A percentile compares a stretch with the other conserved stretches of the same genome.
These are phyloP conservation scores for Betula pendula DNA, from an alignment of 306 rosid species.

Conservation along the genomic window DNA sequence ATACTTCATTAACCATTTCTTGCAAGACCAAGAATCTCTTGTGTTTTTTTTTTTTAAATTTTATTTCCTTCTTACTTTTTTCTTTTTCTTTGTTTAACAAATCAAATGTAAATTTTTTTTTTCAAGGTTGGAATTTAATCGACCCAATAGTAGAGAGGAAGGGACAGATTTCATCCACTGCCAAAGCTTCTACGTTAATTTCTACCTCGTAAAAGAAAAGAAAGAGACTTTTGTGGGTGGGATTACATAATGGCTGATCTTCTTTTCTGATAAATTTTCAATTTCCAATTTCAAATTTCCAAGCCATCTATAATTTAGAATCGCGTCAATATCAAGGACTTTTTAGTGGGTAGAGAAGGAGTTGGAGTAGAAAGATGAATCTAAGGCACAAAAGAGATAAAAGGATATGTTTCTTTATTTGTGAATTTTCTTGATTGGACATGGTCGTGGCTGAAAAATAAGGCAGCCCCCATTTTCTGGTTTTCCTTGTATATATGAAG, in stretches of 20 bases:
- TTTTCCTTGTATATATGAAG: background rate
- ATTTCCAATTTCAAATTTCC: background rate
- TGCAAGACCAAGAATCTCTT: slow-evolving; percentile 36
- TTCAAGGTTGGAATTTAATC: slow-evolving; percentile 6
- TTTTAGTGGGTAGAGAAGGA: slow-evolving; percentile 2
- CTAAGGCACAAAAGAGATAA: background rate
- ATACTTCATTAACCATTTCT: slow-evolving; percentile 36
- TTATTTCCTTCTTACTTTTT: background rate
- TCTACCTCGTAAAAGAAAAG: slow-evolving; percentile 47
- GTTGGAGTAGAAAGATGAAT: background rate
- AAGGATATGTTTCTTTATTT: background rate
- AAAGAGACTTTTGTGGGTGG: slow-evolving; percentile 49
- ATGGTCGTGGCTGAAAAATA: background rate
- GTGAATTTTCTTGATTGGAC: background rate
- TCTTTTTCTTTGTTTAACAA: background rate
- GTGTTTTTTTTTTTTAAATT: too few relatives aligned
- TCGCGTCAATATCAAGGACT: slow-evolving; percentile 36
- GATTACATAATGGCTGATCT: slow-evolving; percentile 29
- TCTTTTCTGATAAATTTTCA: slow-evolving; percentile 7
- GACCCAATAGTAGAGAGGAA: slow-evolving; percentile 18
- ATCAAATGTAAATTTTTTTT: slow-evolving; percentile 8
- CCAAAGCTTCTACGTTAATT: slow-evolving; percentile 5
- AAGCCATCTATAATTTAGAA: slow-evolving; percentile 13
- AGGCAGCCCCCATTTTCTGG: background rate
- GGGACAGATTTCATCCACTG: slow-evolving; percentile 15